Evolutionary conservation across 2,329 filamentous ascomycete genomes (phyloP).

Genomic region (Xylaria sp.): DNA sequence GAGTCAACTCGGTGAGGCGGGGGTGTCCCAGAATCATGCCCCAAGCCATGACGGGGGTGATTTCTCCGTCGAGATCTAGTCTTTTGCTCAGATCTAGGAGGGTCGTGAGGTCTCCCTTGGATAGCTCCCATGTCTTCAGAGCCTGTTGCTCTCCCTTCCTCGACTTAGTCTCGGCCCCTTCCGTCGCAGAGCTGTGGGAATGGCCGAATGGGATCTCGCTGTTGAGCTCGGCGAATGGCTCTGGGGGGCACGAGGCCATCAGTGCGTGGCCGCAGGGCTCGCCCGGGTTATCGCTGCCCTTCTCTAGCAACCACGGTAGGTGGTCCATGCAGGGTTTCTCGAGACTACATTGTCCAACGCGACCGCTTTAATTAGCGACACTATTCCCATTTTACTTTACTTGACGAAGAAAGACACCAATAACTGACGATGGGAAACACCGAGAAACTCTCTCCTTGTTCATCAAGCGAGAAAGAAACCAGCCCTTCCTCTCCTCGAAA

Average conservation of each 20-base stretch:
- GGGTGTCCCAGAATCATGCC: conserved; percentile 81
- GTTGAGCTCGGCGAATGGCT: conserved; percentile 63
- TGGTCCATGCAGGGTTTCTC: conserved; percentile 95
- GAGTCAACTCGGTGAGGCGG: conserved; percentile 72
- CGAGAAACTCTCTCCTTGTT: conserved; percentile 40
- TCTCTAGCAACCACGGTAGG: conserved; percentile 79
- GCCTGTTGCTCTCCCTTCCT: conserved; percentile 48
- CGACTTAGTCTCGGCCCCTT: conserved; percentile 59
- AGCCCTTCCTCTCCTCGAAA: conserved; percentile 41
- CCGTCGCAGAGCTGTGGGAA: conserved; percentile 46
- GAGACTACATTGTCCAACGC: conserved; percentile 69
- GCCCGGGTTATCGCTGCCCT: conserved; percentile 67
- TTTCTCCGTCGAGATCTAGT: conserved; percentile 86
- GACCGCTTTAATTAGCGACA: conserved; percentile 58
- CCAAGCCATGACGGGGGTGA: conserved; percentile 97
- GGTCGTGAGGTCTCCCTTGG: conserved; percentile 79
- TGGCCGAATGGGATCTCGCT: conserved; percentile 65
- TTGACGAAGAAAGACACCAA: conserved; percentile 17
- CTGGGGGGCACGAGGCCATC: conserved; percentile 91
- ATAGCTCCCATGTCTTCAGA: conserved; percentile 82
- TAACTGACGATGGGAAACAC: conserved; percentile 27
- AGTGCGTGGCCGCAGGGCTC: conserved; percentile 88
- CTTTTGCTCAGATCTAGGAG: conserved; percentile 85
- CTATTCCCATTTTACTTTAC: conserved; percentile 40
- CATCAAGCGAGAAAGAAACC: conserved; percentile 42